Conservation (phyloP, 2,329 filamentous ascomycete genomes). For the Fusarium kyushuense region DNA sequence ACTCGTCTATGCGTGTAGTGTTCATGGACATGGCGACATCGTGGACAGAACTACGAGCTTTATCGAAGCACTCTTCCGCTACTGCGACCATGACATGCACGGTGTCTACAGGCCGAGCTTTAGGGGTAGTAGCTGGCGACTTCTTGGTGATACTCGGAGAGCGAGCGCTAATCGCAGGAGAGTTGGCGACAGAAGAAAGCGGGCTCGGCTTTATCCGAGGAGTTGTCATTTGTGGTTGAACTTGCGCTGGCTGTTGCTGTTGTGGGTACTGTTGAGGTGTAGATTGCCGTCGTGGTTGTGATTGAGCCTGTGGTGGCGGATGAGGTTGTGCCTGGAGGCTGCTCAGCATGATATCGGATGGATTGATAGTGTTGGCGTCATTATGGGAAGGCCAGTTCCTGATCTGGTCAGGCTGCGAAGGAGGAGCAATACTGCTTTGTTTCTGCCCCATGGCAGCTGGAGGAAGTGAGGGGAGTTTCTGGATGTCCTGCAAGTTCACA, state of each 20-base stretch:
- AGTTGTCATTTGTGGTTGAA: slow-evolving; percentile 39
- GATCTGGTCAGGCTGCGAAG: slow-evolving; percentile 27
- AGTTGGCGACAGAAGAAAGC: slow-evolving; percentile 56
- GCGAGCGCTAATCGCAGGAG: slow-evolving; percentile 56
- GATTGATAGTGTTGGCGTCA: slow-evolving; percentile 42
- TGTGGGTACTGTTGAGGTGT: slow-evolving; percentile 25
- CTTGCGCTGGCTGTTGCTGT: slow-evolving; percentile 20
- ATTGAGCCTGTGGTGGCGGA: slow-evolving; percentile 28
- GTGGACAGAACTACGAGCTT: slow-evolving; percentile 69
- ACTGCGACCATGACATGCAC: slow-evolving; percentile 74
- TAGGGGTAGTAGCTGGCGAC: slow-evolving; percentile 57
- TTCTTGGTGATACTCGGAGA: slow-evolving; percentile 58
- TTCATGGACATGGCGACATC: slow-evolving; percentile 57
- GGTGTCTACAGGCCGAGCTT: slow-evolving; percentile 61
- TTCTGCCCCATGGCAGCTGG: slow-evolving; percentile 44
- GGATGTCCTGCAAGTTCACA: slow-evolving; percentile 56
- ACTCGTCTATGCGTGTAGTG: slow-evolving; percentile 67
- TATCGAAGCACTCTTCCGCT: slow-evolving; percentile 79
- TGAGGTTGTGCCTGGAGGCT: slow-evolving; percentile 30
- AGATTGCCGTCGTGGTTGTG: slow-evolving; percentile 18
- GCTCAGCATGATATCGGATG: slow-evolving; percentile 45
- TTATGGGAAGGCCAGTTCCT: slow-evolving; percentile 31
- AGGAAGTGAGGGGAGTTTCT: slow-evolving; percentile 49
- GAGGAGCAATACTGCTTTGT: slow-evolving; percentile 32
- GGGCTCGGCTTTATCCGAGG: slow-evolving; percentile 54